Conservation (phyloP, 2,329 filamentous ascomycete genomes). For the Neofusicoccum laricinum region DNA sequence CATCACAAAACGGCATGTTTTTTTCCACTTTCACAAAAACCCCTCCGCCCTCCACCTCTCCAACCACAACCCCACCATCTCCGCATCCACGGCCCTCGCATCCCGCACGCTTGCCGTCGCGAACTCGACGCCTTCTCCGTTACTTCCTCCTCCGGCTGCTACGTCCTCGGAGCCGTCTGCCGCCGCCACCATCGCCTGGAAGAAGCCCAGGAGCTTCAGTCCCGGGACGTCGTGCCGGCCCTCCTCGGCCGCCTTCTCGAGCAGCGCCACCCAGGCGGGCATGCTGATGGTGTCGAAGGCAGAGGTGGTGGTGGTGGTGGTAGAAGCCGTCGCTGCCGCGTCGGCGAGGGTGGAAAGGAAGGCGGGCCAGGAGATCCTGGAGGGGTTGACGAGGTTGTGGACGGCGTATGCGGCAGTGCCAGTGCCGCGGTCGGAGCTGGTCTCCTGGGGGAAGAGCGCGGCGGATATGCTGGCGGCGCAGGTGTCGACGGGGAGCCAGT, state of each 20-base stretch:
- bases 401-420: not conserved
- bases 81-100: not conserved
- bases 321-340: not conserved
- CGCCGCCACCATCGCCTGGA: conserved; percentile 4
- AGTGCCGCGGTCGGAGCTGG: no score
- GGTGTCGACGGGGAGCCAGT: conserved; percentile 18
- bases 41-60: not conserved
- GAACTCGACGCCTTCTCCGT: not conserved
- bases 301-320: not conserved
- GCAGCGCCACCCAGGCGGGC: conserved; percentile 10
- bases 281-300: conserved; percentile 13
- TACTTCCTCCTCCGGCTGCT: not conserved
- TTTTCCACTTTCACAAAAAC: not conserved
- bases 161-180: not conserved
- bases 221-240: conserved; percentile 4
- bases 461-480: conserved; percentile 11
- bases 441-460: not conserved
- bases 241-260: not conserved
- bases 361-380: not conserved
- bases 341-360: conserved; percentile 13
- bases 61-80: not conserved
- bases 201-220: conserved; percentile 17
- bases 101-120: not conserved
- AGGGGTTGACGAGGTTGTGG: conserved; percentile 18
- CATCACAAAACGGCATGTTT: no score